Conservation (phyloP, 2,329 filamentous ascomycete species). For the Sarocladiaceae sp. region DNA sequence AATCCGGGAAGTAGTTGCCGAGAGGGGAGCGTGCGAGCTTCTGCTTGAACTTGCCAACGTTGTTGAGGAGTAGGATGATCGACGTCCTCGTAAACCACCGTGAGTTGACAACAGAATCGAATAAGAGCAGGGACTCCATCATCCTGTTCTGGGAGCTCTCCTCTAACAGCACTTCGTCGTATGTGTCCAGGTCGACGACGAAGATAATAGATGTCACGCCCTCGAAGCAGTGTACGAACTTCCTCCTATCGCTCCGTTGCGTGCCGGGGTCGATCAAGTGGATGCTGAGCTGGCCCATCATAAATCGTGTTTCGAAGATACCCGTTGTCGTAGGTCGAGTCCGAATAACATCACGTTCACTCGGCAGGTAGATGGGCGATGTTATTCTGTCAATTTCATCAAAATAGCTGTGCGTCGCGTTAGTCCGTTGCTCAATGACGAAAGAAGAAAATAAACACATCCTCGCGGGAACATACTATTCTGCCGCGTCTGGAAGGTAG, state of each 20-base stretch:
- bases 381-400: conserved; percentile 86
- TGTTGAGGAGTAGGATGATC: conserved; percentile 98
- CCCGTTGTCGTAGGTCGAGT: conserved; percentile 97
- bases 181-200: conserved; percentile 95
- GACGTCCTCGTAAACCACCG: conserved; percentile 99
- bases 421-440: not conserved
- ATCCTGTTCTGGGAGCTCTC: conserved; percentile 99
- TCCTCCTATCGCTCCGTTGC: conserved; percentile 95
- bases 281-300: conserved; percentile 98
- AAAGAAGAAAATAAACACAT: not conserved
- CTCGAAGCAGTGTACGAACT: conserved; percentile 99
- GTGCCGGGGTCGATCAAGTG: conserved; percentile 99
- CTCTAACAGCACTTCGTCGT: conserved; percentile 94
- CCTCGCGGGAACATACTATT: conserved; percentile 71
- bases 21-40: conserved; percentile 87
- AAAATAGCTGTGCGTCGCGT: conserved; percentile 70
- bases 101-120: conserved; percentile 98
- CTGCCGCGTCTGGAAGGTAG: conserved; percentile 98
- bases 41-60: conserved; percentile 96
- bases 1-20: conserved; percentile 95
- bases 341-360: conserved; percentile 90
- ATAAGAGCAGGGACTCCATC: conserved; percentile 96
- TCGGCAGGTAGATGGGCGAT: conserved; percentile 79
- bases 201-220: conserved; percentile 99
- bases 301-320: conserved; percentile 98